Base-by-base conservation (phyloP, 345 rosid species). In the Euphorbia lathyris region DNA sequence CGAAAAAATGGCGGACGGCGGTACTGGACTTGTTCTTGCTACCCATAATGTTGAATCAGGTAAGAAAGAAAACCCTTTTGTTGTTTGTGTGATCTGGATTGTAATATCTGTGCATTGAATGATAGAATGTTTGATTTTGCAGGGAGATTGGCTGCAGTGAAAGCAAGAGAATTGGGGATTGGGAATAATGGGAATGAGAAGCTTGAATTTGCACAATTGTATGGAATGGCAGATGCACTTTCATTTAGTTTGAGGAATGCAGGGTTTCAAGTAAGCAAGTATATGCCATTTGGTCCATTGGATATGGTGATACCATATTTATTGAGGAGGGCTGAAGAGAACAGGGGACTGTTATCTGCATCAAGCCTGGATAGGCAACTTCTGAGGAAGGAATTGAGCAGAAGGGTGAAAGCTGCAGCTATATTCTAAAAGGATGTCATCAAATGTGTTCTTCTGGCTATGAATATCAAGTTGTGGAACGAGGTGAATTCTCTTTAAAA, bases 1-100 rank as follows among this genome's bases (percentile, higher is more conserved):
- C 1, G 93, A 88, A 12, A 85, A 73, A 71, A 78, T 90, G 13
- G 81, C 87, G 0, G 69, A 74, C 6, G 84, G 92, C n/a, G 77
- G 84, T 0, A 89, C 86, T 4, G 93, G 83, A 0, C 86, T 86
- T n/a, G 80, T 94, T 69, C 86, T 94, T 7, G 99, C 99, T 10
- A 91, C 97, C n/a, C 99, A 94, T 27, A 94, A 94, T 59, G 78
- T 88, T 6, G 93, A 90, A 61, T 94, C 98, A 16, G 96, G 93
- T 88, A 72, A 23, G 30, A 13, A 22, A 10, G 40, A 9, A 36
- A 38, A 34, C 29, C 32, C 13, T 6, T 6, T 52, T 36, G 12
- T 1, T 36, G 56, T 40, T 40, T 9, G 7, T 40, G 11, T 40
- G 9, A 9, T 40, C 1, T 40, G n/a, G n/a, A n/a, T n/a, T n/a